Conservation (phyloP, 306 rosid genomes). For the Neltuma alba region DNA sequence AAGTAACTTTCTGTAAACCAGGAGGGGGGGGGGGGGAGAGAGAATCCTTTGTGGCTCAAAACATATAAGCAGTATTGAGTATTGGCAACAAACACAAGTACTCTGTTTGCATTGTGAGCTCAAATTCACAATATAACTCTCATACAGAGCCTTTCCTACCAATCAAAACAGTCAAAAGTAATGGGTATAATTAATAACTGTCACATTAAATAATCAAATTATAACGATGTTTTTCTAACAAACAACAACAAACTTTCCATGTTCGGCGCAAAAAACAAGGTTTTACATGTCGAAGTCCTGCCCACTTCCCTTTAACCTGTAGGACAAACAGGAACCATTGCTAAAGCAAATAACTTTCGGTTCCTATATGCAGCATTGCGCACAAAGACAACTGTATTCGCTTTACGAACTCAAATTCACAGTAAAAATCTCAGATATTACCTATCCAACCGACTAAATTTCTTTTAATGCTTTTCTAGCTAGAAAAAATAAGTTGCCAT, state of each 20-base stretch:
- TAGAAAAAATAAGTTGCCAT: background rate
- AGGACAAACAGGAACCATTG: conserved; percentile 39
- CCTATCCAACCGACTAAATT: conserved; percentile 15
- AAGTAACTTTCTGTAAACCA: conserved; percentile 5
- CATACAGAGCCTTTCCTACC: conserved; percentile 5
- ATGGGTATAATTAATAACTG: conserved; percentile 5
- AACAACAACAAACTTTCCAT: background rate
- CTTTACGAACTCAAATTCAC: conserved; percentile 1
- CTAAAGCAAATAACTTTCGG: conserved; percentile 23
- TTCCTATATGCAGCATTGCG: conserved; percentile 7
- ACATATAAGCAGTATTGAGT: conserved; percentile 1
- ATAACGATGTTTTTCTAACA: background rate
- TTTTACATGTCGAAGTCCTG: conserved; percentile 56
- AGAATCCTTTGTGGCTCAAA: background rate
- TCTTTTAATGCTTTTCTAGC: background rate
- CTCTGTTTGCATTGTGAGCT: conserved; percentile 1
- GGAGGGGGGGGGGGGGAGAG: too few relatives aligned
- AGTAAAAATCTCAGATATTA: background rate
- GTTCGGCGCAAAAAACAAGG: too few relatives aligned
- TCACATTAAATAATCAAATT: conserved; percentile 10
- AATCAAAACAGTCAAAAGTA: conserved; percentile 18
- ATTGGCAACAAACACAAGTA: background rate
- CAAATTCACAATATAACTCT: conserved; percentile 1
- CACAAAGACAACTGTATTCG: background rate
- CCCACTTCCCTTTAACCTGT: conserved; percentile 86